Percentiles rank a stretch among this genome's conserved stretches.
Evolutionary conservation across 306 rosid genomes (phyloP).

Genomic region (Casuarina glauca): DNA sequence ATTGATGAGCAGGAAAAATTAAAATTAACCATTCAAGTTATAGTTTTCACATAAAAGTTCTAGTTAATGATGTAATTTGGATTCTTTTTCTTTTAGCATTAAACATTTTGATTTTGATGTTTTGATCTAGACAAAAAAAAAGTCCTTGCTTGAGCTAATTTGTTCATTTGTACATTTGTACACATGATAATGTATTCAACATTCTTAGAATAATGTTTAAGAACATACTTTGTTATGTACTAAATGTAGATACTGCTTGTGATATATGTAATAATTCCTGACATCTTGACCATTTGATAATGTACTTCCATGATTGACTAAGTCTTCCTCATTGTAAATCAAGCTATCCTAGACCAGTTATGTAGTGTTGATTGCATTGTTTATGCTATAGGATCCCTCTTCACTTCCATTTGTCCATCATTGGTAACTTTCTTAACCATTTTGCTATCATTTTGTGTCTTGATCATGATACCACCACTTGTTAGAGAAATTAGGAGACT

Average conservation of each 20-base stretch:
- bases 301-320: slow-evolving; percentile 35
- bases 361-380: slow-evolving; percentile 73
- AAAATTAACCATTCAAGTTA: neutral
- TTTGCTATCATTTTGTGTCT: neutral
- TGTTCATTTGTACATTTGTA: too few relatives aligned
- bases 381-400: slow-evolving; percentile 97
- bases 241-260: slow-evolving; percentile 24
- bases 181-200: neutral
- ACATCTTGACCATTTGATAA: slow-evolving; percentile 13
- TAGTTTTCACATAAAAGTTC: neutral
- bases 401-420: slow-evolving; percentile 91
- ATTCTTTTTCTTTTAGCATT: neutral
- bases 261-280: slow-evolving; percentile 20
- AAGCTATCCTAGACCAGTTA: slow-evolving; percentile 70
- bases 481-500: neutral
- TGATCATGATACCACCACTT: neutral
- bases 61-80: neutral
- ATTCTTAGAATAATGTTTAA: neutral
- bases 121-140: neutral
- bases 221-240: neutral
- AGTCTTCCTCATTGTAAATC: slow-evolving; percentile 82
- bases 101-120: neutral
- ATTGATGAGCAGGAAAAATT: too few relatives aligned
- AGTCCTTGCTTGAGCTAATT: neutral
- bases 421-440: slow-evolving; percentile 55